These are phyloP conservation scores for Pichia sp. DNA, from an alignment of 1,139 yeast genomes.

Conservation along the genomic window DNA sequence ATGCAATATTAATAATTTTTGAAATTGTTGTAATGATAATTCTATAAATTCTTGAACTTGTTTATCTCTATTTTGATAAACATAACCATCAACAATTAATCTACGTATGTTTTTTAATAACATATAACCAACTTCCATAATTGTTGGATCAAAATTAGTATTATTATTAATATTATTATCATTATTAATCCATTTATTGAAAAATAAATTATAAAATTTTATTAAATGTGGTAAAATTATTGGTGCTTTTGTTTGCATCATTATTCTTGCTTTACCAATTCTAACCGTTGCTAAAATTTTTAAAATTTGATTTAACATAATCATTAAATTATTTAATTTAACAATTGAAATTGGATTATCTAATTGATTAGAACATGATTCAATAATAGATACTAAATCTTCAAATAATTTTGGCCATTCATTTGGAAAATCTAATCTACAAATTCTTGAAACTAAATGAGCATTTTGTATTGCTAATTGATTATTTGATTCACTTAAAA, in stretches of 20 bases:
- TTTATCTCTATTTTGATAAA: slow-evolving; percentile 55
- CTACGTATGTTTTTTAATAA: slow-evolving; percentile 71
- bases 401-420: slow-evolving; percentile 83
- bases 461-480: slow-evolving; percentile 80
- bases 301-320: slow-evolving; percentile 68
- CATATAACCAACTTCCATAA: slow-evolving; percentile 69
- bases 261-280: slow-evolving; percentile 76
- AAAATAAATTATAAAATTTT: slow-evolving; percentile 52
- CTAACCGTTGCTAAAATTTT: slow-evolving; percentile 69
- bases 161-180: neutral
- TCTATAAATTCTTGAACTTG: slow-evolving; percentile 57
- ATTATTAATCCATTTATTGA: slow-evolving; percentile 58
- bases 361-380: slow-evolving; percentile 30
- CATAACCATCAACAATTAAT: slow-evolving; percentile 71
- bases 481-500: slow-evolving; percentile 63
- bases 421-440: slow-evolving; percentile 76
- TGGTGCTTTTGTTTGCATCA: slow-evolving; percentile 69
- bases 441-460: slow-evolving; percentile 69
- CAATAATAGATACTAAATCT: slow-evolving; percentile 47
- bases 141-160: slow-evolving; percentile 34
- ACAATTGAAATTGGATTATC: slow-evolving; percentile 28
- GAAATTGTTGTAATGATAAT: slow-evolving; percentile 54
- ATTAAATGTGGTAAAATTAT: slow-evolving; percentile 53
- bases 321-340: slow-evolving; percentile 54
- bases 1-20: slow-evolving; percentile 47